Evolutionary conservation across 2,329 filamentous ascomycete genomes (phyloP).

Genomic region (Fusarium tjaetaba): DNA sequence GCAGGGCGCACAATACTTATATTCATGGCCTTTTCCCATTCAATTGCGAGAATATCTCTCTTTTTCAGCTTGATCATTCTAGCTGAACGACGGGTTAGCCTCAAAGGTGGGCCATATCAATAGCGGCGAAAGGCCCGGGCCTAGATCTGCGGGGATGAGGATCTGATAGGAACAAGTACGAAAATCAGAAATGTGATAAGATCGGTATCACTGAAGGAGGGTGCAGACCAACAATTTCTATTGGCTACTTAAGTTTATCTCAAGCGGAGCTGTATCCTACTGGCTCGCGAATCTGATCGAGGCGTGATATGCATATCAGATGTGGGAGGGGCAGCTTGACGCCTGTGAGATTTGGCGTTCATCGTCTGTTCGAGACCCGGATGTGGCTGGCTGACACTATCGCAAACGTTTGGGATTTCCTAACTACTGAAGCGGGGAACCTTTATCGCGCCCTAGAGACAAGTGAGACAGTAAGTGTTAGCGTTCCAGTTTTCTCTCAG

Average conservation of each 20-base stretch:
- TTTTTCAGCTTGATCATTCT: background rate
- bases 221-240: background rate
- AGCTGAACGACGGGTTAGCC: background rate
- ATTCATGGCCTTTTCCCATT: rapidly evolving
- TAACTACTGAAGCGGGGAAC: too few relatives aligned
- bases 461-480: background rate
- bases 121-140: background rate
- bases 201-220: background rate
- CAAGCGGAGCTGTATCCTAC: background rate
- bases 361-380: background rate
- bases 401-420: rapidly evolving
- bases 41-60: rapidly evolving
- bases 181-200: background rate
- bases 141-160: background rate
- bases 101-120: background rate
- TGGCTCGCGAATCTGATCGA: background rate
- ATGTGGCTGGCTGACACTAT: background rate
- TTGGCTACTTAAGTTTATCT: background rate
- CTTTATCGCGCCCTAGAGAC: background rate
- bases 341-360: background rate
- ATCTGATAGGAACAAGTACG: background rate
- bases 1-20: background rate
- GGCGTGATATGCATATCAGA: background rate
- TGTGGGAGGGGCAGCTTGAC: background rate
- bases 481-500: background rate